Percentiles rank a stretch among this genome's conserved stretches.
phyloP scores from a whole-genome alignment of 2,329 filamentous ascomycete genomes.

The Scytalidium sp. region DNA sequence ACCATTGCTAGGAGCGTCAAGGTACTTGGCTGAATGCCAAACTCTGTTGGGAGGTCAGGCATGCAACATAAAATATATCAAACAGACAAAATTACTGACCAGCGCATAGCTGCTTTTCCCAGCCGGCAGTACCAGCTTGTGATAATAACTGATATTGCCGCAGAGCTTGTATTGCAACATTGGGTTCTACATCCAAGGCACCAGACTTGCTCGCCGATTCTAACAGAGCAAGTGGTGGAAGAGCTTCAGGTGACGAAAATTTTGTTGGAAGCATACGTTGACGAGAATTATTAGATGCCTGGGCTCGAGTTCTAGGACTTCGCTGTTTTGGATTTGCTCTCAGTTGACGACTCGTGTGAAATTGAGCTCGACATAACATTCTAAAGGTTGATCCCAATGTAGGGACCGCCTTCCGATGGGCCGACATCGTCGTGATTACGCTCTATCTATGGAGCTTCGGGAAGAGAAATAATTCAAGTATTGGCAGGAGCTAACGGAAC shows the following conservation, averaged over 20 bases:
- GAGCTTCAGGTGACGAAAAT: background rate
- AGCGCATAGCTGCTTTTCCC: conserved; percentile 18
- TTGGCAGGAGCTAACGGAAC: background rate
- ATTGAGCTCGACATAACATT: conserved; percentile 1
- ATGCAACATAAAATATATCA: background rate
- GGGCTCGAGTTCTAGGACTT: background rate
- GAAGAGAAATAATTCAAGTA: background rate
- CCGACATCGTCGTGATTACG: conserved; percentile 1
- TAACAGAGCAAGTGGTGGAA: conserved; percentile 20
- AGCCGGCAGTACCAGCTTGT: conserved; percentile 4
- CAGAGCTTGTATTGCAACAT: conserved; percentile 20
- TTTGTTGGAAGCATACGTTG: background rate
- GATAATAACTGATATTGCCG: conserved; percentile 10
- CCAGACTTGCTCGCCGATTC: conserved; percentile 19
- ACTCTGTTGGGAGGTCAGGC: conserved; percentile 12
- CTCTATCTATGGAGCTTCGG: background rate
- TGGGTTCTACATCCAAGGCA: conserved; percentile 17
- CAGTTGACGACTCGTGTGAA: conserved; percentile 1
- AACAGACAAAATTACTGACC: conserved; percentile 10
- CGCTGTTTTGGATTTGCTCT: conserved; percentile 1
- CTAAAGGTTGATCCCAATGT: background rate
- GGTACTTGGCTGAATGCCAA: conserved; percentile 17
- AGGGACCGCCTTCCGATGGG: background rate
- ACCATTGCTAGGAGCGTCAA: conserved; percentile 19
- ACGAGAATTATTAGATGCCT: conserved; percentile 9